phyloP scores from a whole-genome alignment of 495 filamentous ascomycete genomes.

The Neurospora sp. region DNA sequence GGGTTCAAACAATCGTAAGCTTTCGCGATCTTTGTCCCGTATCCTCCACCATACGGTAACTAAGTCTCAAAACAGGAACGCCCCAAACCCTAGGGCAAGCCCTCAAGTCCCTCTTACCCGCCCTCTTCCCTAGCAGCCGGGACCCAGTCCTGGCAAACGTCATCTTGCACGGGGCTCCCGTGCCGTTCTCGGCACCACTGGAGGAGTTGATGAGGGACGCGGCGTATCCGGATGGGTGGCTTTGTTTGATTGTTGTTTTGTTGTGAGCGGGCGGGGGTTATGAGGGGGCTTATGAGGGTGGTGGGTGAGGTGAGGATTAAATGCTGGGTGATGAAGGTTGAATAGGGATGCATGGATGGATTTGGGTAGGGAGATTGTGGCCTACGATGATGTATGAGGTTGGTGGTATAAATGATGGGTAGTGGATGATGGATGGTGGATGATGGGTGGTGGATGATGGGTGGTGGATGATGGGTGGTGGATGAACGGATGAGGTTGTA shows the following conservation, averaged over 20 bases:
- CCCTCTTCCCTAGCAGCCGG: slow-evolving; percentile 77
- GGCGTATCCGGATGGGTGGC: slow-evolving; percentile 86
- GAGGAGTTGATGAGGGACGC: slow-evolving; percentile 75
- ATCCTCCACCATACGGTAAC: too few species aligned
- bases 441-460: background rate
- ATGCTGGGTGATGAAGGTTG: background rate
- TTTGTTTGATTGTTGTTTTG: slow-evolving; percentile 80
- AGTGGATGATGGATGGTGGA: too few species aligned
- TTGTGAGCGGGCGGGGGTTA: slow-evolving; percentile 15
- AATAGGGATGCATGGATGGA: background rate
- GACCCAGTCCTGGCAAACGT: slow-evolving; percentile 85
- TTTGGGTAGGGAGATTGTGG: background rate
- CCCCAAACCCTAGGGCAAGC: slow-evolving; percentile 72
- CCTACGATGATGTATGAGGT: background rate
- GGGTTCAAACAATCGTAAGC: slow-evolving; percentile 24
- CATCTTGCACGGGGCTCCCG: slow-evolving; percentile 75
- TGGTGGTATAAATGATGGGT: too few species aligned
- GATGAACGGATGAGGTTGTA: background rate
- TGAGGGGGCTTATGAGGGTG: too few species aligned
- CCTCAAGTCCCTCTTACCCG: slow-evolving; percentile 66
- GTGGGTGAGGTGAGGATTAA: background rate
- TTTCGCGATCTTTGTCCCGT: too few species aligned
- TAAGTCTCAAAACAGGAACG: slow-evolving; percentile 19
- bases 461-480: background rate
- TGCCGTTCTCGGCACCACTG: slow-evolving; percentile 74